Conservation (phyloP, 441 rosid species). For the Jatropha podagrica region DNA sequence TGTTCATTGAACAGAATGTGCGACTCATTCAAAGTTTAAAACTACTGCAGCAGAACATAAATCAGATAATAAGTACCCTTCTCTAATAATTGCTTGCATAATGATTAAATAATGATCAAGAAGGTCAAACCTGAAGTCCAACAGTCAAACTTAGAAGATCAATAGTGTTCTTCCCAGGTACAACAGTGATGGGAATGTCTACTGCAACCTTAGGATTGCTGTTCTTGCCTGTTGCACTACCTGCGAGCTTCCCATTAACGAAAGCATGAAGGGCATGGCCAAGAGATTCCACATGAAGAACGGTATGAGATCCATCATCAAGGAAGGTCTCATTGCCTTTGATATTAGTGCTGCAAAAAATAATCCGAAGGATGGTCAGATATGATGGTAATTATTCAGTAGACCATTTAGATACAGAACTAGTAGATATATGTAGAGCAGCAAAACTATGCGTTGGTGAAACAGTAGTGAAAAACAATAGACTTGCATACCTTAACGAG, state of each 20-base stretch:
- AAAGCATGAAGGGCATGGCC: slow-evolving; percentile 89
- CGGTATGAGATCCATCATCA: slow-evolving; percentile 64
- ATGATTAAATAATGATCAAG: slow-evolving; percentile 5
- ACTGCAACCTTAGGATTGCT: slow-evolving; percentile 50
- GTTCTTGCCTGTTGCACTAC: slow-evolving; percentile 56
- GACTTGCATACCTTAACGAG: slow-evolving; percentile 63
- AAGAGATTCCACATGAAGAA: slow-evolving; percentile 80
- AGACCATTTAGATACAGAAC: background rate
- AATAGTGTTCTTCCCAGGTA: slow-evolving; percentile 66
- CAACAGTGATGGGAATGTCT: slow-evolving; percentile 61
- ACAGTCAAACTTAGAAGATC: slow-evolving; percentile 92
- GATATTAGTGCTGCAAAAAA: slow-evolving; percentile 51
- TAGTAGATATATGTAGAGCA: background rate
- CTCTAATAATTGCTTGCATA: slow-evolving; percentile 14
- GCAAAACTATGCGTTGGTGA: slow-evolving; percentile 20
- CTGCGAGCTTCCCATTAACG: slow-evolving; percentile 79
- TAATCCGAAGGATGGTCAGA: background rate
- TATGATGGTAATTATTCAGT: background rate
- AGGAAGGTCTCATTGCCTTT: slow-evolving; percentile 58
- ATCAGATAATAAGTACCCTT: background rate
- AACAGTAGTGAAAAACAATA: slow-evolving; percentile 2
- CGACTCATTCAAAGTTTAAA: slow-evolving; percentile 6
- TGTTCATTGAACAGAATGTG: slow-evolving; percentile 3
- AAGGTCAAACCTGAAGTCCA: slow-evolving; percentile 76
- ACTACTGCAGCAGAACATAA: slow-evolving; percentile 1